A percentile compares a stretch with the other conserved stretches of the same genome.
Evolutionary conservation across 768 basidiomycete genomes (phyloP).

Genomic region (Russula olivacea): DNA sequence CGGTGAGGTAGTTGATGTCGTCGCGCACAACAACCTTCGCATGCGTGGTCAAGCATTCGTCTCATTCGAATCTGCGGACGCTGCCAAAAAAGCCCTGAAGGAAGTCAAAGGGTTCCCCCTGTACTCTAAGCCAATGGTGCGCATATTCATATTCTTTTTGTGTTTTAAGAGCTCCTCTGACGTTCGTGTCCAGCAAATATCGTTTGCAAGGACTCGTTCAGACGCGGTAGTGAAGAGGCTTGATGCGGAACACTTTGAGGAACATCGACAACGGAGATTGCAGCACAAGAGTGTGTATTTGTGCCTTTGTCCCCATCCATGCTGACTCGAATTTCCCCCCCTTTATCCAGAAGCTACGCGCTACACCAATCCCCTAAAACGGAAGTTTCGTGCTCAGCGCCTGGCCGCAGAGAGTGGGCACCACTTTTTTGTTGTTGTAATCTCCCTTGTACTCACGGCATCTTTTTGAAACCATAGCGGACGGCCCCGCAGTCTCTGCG

Average conservation of each 20-base stretch:
- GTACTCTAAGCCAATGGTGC: constrained; percentile 94
- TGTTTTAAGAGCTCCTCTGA: not conserved
- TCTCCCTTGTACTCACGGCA: constrained; percentile 8
- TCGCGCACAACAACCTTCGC: constrained; percentile 87
- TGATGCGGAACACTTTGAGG: constrained; percentile 60
- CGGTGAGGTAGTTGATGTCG: constrained; percentile 90
- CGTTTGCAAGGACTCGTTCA: constrained; percentile 83
- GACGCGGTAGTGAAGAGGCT: constrained; percentile 83
- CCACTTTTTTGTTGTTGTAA: not conserved
- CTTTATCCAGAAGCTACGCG: constrained; percentile 59
- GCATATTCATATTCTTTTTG: constrained; percentile 25
- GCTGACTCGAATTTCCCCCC: constrained; percentile 1
- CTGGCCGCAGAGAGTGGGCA: constrained; percentile 71
- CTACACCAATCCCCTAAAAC: constrained; percentile 84
- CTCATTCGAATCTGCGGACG: constrained; percentile 76
- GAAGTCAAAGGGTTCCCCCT: constrained; percentile 93
- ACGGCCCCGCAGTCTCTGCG: constrained; percentile 57
- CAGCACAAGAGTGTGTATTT: constrained; percentile 75
- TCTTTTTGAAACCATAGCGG: constrained; percentile 41
- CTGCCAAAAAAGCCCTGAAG: constrained; percentile 81
- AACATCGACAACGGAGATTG: constrained; percentile 65
- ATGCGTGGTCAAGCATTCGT: constrained; percentile 99
- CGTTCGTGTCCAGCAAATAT: constrained; percentile 67
- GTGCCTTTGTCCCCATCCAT: not conserved
- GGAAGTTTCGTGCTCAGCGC: constrained; percentile 76